Conservation (phyloP, 345 rosid species). For the Acer saccharum region DNA sequence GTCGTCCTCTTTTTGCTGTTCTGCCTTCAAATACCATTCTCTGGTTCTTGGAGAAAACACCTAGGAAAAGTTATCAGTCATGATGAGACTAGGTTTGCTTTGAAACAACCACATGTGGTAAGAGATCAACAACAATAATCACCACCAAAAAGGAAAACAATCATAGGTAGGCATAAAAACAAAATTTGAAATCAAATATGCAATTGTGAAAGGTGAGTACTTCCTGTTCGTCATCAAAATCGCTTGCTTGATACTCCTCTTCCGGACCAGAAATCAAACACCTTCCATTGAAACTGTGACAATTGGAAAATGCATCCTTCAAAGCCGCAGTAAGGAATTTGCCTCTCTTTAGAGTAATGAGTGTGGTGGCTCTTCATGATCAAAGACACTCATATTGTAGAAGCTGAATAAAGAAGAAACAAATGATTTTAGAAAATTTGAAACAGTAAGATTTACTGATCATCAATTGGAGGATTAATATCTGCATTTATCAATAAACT, state of each 20-base stretch:
- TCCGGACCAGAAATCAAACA: slow-evolving; percentile 37
- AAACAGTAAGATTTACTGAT: not conserved
- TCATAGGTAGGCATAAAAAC: not conserved
- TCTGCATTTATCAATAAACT: slow-evolving; percentile 51
- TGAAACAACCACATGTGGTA: slow-evolving; percentile 58
- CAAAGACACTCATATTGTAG: slow-evolving; percentile 17
- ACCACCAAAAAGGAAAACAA: not conserved
- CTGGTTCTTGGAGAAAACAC: slow-evolving; percentile 40
- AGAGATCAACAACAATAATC: not conserved
- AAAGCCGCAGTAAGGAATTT: slow-evolving; percentile 45
- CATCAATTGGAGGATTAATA: slow-evolving; percentile 29
- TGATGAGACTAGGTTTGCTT: slow-evolving; percentile 43
- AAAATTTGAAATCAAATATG: not conserved
- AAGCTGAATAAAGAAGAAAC: too few species aligned
- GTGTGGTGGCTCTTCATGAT: slow-evolving; percentile 36
- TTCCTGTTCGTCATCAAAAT: slow-evolving; percentile 52
- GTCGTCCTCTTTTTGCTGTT: slow-evolving; percentile 14
- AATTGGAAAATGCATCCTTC: slow-evolving; percentile 58
- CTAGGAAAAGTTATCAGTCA: slow-evolving; percentile 47
- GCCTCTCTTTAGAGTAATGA: slow-evolving; percentile 43
- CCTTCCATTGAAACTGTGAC: slow-evolving; percentile 37
- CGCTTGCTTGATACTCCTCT: slow-evolving; percentile 37
- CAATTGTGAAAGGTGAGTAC: slow-evolving; percentile 23
- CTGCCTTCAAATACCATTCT: slow-evolving; percentile 18
- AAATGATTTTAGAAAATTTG: not conserved